These are phyloP conservation scores for Xylaria sp. DNA, from an alignment of 2,329 filamentous ascomycete genomes.

Conservation along the genomic window DNA sequence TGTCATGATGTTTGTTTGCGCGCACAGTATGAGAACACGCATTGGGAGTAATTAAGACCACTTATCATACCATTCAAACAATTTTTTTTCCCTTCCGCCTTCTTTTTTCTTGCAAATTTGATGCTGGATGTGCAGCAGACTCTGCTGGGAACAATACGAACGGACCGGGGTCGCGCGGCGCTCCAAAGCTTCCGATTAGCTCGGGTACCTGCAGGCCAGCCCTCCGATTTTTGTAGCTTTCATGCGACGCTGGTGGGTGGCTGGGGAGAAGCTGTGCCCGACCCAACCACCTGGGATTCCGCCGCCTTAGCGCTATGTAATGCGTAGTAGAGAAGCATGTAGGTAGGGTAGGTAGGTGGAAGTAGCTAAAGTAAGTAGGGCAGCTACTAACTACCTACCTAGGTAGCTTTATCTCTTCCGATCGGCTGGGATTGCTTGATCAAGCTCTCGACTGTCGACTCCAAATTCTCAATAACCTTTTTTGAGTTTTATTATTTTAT, in stretches of 20 bases:
- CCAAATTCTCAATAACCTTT: neutral
- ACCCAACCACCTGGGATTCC: conserved; percentile 36
- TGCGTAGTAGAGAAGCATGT: neutral
- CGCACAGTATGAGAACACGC: too few relatives aligned
- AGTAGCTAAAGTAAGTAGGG: neutral
- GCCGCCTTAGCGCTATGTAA: neutral
- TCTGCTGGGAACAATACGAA: too few relatives aligned
- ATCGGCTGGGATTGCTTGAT: conserved; percentile 2
- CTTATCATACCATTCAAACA: too few relatives aligned
- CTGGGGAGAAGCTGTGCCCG: conserved; percentile 1
- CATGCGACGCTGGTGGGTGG: conserved; percentile 31
- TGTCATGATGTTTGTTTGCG: too few relatives aligned
- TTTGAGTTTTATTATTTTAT: neutral
- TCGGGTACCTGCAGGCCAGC: conserved; percentile 39
- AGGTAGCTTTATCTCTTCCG: neutral
- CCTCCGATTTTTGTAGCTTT: conserved; percentile 22
- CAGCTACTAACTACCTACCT: too few relatives aligned
- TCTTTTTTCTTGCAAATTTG: neutral
- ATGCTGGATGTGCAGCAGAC: neutral
- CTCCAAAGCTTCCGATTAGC: conserved; percentile 25
- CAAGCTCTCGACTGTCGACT: neutral
- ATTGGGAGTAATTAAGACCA: too few relatives aligned
- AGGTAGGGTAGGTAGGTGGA: too few relatives aligned
- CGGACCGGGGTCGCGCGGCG: neutral
- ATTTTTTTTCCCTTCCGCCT: too few relatives aligned